Base-by-base conservation (phyloP, 257 asterid species). In the Solanum pimpinellifolium region DNA sequence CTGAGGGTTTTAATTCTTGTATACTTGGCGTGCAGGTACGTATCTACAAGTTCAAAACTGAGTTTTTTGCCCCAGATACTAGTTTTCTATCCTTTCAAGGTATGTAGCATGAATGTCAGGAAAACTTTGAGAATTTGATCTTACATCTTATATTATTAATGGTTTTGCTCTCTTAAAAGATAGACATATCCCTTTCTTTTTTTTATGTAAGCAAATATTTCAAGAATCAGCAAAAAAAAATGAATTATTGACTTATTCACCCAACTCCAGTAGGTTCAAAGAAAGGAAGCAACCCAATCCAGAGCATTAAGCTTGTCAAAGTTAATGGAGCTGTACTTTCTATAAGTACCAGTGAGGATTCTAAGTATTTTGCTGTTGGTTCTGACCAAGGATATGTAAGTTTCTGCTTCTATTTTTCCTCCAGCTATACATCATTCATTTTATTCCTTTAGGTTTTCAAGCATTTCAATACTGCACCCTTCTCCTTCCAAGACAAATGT, bases 351-450 rank as follows among this genome's bases (percentile, higher is more conserved):
- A 86, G 94, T 39, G 95, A 90, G 84, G 90, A 93, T 87, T 88
- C 91, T 3, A 95, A 95, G 86, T 94, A 94, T 69, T 89, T 96
- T 86, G 98, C 96, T 27, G 91, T 97, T 89, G 99, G 99, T 59
- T 90, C 99, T 76, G 98, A 97, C 86, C 97, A 94, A 94, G 99
- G 99, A 93, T 93, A 93, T 80, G 99, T 97, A 91, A 90, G 96
- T 52, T 89, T 88, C 35, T 29, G 37, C 90, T 85, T 75, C 31
- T 14, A 69, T 18, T 69, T 84, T 44, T 31, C n/a, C 88, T 31
- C 73, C 35, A 46, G 78, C 52, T 73, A 47, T 25, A 20, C 59
- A 12, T 21, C 73, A 74, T 44, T 74, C 76, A 89, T 33, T 68
- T 56, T 56, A 21, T 21, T 60, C 37, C 35, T 52, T 31, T 44